Evolutionary conservation across 1,284 basidiomycete genomes (phyloP), one percentile per base, ranked within the genome.

Genomic region (Ganoderma multipileum): DNA sequence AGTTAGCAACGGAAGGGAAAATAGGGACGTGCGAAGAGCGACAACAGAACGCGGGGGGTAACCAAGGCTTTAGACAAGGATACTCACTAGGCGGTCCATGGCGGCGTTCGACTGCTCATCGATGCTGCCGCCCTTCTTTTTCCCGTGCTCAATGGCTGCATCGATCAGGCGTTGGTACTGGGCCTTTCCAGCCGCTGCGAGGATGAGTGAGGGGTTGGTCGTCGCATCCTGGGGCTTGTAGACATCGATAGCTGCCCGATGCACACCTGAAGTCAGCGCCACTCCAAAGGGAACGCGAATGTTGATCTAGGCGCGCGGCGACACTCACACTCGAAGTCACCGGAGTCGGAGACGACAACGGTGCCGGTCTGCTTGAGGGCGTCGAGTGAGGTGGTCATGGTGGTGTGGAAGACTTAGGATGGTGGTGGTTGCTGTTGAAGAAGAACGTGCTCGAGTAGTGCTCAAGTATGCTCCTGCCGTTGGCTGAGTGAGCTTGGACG

Each of bases 201-300:
- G 87, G 83, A 97, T 95, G 79, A 95, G 83, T 62, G 94, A 96
- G 38, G 96, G 96, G 86, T 98, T 98, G 75, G 96, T 98, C 65
- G 96, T 98, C 23, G 96, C 96, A 83, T 94, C 92, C 89, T 94
- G 75, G 75, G 96, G 96, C 85, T 97, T 96, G 91, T 96, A 98
- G 73, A 87, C 91, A 83, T 89, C 93, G 84, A 96, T 96, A 71
- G 88, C 93, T 94, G 64, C 33, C 78, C 68, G 68, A 72, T 61
- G 61, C 33, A 64, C 65, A 55, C 36, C 23, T 33, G 36, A 60
- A 65, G 66, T 68, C 61, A 67, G 58, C 61, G 44, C 26, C 47
- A 61, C 57, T 61, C 61, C 12, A 12, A 11, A 4, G 9, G 44
- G 33, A 33, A 33, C 3, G 16, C 28, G 44, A 36, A 12, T 33